Conservation (phyloP, 1,139 yeast species). For the Blastobotrys niveus region DNA sequence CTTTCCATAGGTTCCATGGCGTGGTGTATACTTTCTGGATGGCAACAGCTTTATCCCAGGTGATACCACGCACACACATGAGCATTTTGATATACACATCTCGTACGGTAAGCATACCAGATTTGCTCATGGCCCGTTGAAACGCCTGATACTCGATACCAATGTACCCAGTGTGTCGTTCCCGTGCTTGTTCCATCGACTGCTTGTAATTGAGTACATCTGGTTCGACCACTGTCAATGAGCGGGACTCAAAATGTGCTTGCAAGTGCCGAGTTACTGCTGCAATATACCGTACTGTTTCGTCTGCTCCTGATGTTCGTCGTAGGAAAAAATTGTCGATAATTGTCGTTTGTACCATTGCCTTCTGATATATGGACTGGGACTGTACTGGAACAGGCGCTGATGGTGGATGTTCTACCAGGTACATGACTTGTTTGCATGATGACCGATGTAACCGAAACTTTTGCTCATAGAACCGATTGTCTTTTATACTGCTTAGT, state of each 20-base stretch:
- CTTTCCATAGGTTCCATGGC: constrained; percentile 46
- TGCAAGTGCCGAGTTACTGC: constrained; percentile 50
- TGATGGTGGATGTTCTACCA: constrained; percentile 70
- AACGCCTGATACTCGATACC: constrained; percentile 64
- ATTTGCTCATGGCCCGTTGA: constrained; percentile 65
- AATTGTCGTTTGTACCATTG: constrained; percentile 67
- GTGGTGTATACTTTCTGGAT: constrained; percentile 66
- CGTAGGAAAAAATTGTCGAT: constrained; percentile 62
- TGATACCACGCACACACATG: constrained; percentile 72
- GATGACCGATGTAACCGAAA: constrained; percentile 64
- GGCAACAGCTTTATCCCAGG: constrained; percentile 76
- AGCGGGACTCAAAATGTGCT: constrained; percentile 21
- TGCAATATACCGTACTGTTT: constrained; percentile 61
- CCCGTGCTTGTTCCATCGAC: constrained; percentile 27
- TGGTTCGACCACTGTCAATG: constrained; percentile 40
- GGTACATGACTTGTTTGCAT: constrained; percentile 60
- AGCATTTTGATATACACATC: constrained; percentile 74
- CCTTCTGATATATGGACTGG: constrained; percentile 66
- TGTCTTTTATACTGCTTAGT: constrained; percentile 75
- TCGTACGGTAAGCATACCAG: constrained; percentile 62
- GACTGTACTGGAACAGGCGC: constrained; percentile 38
- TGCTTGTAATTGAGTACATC: constrained; percentile 40
- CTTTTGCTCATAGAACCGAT: constrained; percentile 79
- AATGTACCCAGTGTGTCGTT: constrained; percentile 39
- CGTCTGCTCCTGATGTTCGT: constrained; percentile 66